Evolutionary conservation across 2,329 filamentous ascomycete species (phyloP).

Genomic region (Mollisia scopiformis): DNA sequence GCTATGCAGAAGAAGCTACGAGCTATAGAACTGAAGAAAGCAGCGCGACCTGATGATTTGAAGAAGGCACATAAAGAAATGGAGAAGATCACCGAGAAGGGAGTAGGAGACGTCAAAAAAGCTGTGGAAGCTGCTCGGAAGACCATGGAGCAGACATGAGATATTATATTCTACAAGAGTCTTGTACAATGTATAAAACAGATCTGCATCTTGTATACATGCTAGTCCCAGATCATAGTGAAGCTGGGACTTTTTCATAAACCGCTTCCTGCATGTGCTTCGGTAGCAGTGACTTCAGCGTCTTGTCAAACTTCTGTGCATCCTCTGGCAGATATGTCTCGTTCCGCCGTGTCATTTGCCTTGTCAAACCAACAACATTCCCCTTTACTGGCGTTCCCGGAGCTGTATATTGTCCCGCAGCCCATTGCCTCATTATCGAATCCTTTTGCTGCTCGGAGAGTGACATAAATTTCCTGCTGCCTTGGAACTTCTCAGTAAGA

Average conservation of each 20-base stretch:
- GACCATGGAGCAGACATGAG: conserved; percentile 31
- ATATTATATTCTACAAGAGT: conserved; percentile 19
- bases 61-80: conserved; percentile 43
- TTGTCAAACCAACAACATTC: conserved; percentile 28
- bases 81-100: conserved; percentile 42
- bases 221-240: conserved; percentile 21
- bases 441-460: conserved; percentile 24
- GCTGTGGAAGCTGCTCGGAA: conserved; percentile 41
- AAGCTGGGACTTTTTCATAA: conserved; percentile 3
- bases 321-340: conserved; percentile 37
- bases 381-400: conserved; percentile 16
- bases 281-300: conserved; percentile 33
- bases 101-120: conserved; percentile 37
- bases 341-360: conserved; percentile 31
- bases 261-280: not conserved
- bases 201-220: not conserved
- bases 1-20: conserved; percentile 41
- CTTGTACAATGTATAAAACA: conserved; percentile 22
- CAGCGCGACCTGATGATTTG: conserved; percentile 40
- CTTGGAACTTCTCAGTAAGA: conserved; percentile 14
- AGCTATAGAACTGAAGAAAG: conserved; percentile 38
- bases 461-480: conserved; percentile 6
- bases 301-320: conserved; percentile 31
- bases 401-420: conserved; percentile 34
- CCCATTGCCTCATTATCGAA: conserved; percentile 29